Percentiles rank a stretch among this genome's conserved stretches.
phyloP scores from a whole-genome alignment of 2,329 filamentous ascomycete species.

The Ilyonectria destructans region DNA sequence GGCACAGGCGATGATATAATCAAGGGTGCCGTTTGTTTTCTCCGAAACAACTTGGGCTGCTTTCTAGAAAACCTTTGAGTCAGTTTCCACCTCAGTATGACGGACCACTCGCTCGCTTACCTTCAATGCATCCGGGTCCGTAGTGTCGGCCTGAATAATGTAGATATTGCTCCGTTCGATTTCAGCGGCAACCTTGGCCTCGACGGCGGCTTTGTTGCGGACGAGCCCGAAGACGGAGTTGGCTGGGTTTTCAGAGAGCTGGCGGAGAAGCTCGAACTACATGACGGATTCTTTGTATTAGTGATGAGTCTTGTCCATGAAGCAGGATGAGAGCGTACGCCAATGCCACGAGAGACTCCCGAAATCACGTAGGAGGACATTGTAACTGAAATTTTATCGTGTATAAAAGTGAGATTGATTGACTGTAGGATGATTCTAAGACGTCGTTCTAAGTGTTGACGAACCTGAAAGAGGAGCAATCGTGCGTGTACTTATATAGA shows the following conservation, averaged over 20 bases:
- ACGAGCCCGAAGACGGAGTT: conserved; percentile 62
- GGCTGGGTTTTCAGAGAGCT: conserved; percentile 59
- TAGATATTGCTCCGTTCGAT: conserved; percentile 47
- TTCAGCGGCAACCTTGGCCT: conserved; percentile 53
- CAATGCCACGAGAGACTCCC: conserved; percentile 32
- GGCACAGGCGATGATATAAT: conserved; percentile 68
- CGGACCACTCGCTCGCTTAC: conserved; percentile 12
- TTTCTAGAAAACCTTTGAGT: conserved; percentile 17
- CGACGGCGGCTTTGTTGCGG: conserved; percentile 58
- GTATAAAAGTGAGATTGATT: conserved; percentile 13
- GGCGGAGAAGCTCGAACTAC: conserved; percentile 54
- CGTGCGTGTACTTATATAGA: conserved; percentile 16
- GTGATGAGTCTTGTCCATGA: conserved; percentile 7
- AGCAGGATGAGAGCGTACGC: conserved; percentile 18
- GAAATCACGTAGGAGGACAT: conserved; percentile 35
- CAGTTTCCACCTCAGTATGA: conserved; percentile 11
- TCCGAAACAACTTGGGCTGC: conserved; percentile 49
- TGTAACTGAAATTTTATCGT: conserved; percentile 14
- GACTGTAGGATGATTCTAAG: conserved; percentile 9
- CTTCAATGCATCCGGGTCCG: conserved; percentile 26
- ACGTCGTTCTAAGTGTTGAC: conserved; percentile 15
- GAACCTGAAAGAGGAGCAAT: conserved; percentile 15
- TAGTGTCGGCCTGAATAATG: conserved; percentile 26
- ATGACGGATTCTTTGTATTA: conserved; percentile 3
- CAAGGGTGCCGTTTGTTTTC: conserved; percentile 58